Evolutionary conservation across 129 eudicot genomes (phyloP), one percentile per base, ranked within the genome.

Genomic region (Artemisia argyi): DNA sequence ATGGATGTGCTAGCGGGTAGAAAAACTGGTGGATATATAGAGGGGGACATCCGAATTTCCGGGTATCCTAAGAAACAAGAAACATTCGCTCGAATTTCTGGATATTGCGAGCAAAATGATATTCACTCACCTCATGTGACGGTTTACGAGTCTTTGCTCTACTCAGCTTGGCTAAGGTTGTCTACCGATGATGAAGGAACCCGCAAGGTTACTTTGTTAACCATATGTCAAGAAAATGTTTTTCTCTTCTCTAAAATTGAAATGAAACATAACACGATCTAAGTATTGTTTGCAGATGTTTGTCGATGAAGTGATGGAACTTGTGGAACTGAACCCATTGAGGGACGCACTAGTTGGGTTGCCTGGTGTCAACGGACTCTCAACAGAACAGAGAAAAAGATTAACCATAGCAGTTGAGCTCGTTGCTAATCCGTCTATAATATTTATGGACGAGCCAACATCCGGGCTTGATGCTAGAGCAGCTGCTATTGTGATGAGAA

Each of bases 121-220:
- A 63, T 63, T 30, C 68, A 63, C 26, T 63, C 68, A 7, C 68
- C 68, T 39, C 68, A 63, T 63, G 68, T 63, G 26, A 63, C 68
- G 2, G 68, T 63, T 63, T 63, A 63, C 16, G 68, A 63, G 26
- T 63, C 68, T 16, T 63, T 63, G 51, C 16, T 63, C 22, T 63
- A 63, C 68, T 63, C 68, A 32, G 68, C 68, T 63, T 63, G 68
- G 68, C 50, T 63, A 39, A 63, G 68, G 52, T 63, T 63, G 68
- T 17, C 68, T 18, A 35, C 52, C 16, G 24, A 63, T 14, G 68
- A 16, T 16, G 68, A 63, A 39, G 26, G 26, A 28, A 39, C 68
- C 52, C 26, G 68, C 39, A 63, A 63, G 68, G 68, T 63, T 63
- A 39, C 42, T 35, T 35, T 35, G 42, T 35, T 35, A 35, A 35